These are phyloP conservation scores for Diutina neorugosa DNA, from an alignment of 1,139 yeast genomes.

Conservation along the genomic window DNA sequence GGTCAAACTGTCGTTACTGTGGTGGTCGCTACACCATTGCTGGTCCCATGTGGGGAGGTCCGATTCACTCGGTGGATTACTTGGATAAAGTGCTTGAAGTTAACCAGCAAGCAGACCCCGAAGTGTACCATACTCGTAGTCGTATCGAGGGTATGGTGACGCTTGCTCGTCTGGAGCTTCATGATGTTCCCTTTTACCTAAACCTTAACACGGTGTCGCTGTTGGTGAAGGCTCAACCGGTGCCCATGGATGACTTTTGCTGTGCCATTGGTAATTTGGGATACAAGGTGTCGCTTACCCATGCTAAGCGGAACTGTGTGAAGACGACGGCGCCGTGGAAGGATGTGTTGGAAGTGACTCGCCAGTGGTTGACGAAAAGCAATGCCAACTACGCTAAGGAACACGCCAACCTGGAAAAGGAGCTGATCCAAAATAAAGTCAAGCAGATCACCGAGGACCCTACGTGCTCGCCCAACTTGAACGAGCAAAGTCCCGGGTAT, in stretches of 20 bases:
- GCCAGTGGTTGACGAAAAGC: constrained; percentile 48
- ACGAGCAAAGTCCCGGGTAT: constrained; percentile 44
- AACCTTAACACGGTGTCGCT: constrained; percentile 69
- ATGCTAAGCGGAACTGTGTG: constrained; percentile 73
- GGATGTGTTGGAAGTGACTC: constrained; percentile 58
- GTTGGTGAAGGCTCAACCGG: constrained; percentile 69
- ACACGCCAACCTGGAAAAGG: constrained; percentile 9
- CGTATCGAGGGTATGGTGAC: constrained; percentile 90
- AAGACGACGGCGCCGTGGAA: constrained; percentile 88
- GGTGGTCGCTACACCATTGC: constrained; percentile 61
- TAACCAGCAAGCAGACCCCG: constrained; percentile 28
- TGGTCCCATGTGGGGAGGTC: constrained; percentile 96
- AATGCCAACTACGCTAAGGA: constrained; percentile 18
- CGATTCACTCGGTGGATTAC: constrained; percentile 57
- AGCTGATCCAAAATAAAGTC: constrained; percentile 11
- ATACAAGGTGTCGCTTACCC: constrained; percentile 71
- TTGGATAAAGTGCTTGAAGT: constrained; percentile 49
- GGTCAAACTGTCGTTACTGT: constrained; percentile 53
- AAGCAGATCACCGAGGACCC: constrained; percentile 17
- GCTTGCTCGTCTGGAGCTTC: constrained; percentile 60
- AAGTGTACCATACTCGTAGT: constrained; percentile 61
- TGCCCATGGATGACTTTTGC: constrained; percentile 58
- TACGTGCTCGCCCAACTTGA: constrained; percentile 22
- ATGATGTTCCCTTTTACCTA: constrained; percentile 62
- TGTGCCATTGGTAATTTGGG: constrained; percentile 86